phyloP scores from a whole-genome alignment of 2,329 filamentous ascomycete species.

The Ascochyta clinopodiicola region DNA sequence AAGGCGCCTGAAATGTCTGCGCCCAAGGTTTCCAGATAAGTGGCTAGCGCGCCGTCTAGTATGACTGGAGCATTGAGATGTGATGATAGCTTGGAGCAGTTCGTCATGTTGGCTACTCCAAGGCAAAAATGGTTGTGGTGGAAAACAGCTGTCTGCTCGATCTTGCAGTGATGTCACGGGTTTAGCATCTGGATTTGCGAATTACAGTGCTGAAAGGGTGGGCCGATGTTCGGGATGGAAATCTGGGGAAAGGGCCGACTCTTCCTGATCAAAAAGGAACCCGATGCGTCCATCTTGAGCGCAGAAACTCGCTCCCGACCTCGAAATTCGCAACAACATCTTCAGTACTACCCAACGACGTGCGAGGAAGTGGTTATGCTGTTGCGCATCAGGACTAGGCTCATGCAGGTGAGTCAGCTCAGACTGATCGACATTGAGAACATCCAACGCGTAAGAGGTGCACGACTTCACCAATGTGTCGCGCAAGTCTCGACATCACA shows the following conservation, averaged over 20 bases:
- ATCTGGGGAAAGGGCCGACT: conserved; percentile 16
- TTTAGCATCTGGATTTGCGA: background rate
- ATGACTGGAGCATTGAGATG: conserved; percentile 43
- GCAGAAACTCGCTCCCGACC: background rate
- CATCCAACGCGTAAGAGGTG: background rate
- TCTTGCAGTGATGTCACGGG: background rate
- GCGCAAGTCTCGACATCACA: background rate
- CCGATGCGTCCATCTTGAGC: background rate
- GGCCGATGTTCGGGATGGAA: conserved; percentile 15
- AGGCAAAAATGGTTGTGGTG: background rate
- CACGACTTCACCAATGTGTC: background rate
- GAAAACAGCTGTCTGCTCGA: background rate
- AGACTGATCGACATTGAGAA: background rate
- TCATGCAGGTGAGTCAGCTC: background rate
- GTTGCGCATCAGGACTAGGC: background rate
- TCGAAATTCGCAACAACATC: background rate
- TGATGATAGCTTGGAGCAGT: conserved; percentile 16
- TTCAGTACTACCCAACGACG: background rate
- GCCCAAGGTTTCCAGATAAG: conserved; percentile 54
- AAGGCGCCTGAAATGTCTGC: conserved; percentile 52
- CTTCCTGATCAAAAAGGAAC: background rate
- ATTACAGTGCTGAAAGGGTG: background rate
- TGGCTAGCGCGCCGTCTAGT: conserved; percentile 57
- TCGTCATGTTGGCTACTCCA: conserved; percentile 2
- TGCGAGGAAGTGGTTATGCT: background rate